Evolutionary conservation across 2,329 filamentous ascomycete genomes (phyloP), one percentile per base, ranked within the genome.

Genomic region (Venturia nashicola): DNA sequence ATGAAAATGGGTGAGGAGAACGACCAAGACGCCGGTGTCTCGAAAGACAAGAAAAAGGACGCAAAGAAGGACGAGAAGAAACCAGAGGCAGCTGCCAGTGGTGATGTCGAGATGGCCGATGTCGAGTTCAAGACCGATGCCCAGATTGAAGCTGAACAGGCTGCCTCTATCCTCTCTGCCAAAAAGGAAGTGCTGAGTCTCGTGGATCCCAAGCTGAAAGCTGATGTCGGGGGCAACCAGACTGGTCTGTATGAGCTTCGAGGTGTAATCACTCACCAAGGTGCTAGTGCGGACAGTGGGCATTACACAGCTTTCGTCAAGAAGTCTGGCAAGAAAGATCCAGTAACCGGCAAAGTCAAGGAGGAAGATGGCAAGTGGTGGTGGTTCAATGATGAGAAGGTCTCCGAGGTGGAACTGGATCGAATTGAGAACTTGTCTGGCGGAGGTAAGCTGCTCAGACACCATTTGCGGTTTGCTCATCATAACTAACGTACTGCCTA

Each of bases 341-440:
- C 87, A 18, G 85, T 86, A 71, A 90, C 87, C 23, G 91, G 90
- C 68, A 90, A 91, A 79, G 80, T 85, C 70, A 85, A 84, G 63
- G 86, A 89, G 71, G 91, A 96, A 72, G 91, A 96, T 72, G 91
- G 90, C 69, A 96, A 91, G 71, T 99, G 94, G 94, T 99, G 94
- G 93, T 99, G 94, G 93, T 99, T 99, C 82, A 97, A 99, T 75
- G 94, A 99, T 71, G 93, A 99, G 73, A 95, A 91, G 79, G 94
- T 99, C 42, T 86, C 88, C 16, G 94, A 99, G 78, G 94, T 99
- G 36, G 86, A 90, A 18, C 80, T 85, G 34, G 93, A 97, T 70
- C 94, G 96, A 80, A 95, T 99, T 68, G 89, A 93, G 73, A 88
- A 87, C 3, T 82, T 99, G 61, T 84, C 91, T 61, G 95, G 94